Evolutionary conservation across 495 filamentous ascomycete genomes (phyloP), one percentile per base, ranked within the genome.

Genomic region (Aspergillus steynii): DNA sequence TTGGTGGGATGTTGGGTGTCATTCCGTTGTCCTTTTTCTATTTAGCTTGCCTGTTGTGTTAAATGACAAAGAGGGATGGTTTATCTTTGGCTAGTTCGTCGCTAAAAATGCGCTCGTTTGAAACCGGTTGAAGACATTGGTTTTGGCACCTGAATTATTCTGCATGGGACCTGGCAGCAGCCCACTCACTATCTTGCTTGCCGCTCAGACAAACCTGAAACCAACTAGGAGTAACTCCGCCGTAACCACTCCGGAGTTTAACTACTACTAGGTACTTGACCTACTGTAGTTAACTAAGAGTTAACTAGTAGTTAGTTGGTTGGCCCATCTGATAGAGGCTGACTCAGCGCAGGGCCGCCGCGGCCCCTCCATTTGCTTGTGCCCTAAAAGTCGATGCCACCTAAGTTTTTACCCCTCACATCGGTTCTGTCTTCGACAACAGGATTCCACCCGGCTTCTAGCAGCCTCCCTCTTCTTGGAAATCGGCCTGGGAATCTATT

Each of bases 391-490:
- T 45, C n/a, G 9, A 28, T 25, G 34, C 53, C 53, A 55, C 34
- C 53, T 29, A 55, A 47, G 53, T 46, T 55, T 55, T 55, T 45
- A 46, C 53, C 53, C 53, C 53, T 55, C 53, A 55, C 53, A 46
- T 46, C 31, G 32, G 1, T 15, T 31, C 10, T n/a, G 28, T 8
- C 6, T 27, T 45, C 53, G 32, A 55, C 20, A 8, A 8, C 25
- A 14, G 15, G 14, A 28, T 27, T 45, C 34, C 14, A 9, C 10
- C 29, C 53, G 27, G 25, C 14, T 29, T 28, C 53, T 46, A 25
- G 20, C 14, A 46, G 34, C 20, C 7, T 55, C 9, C 37, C 12
- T 42, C 3, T 15, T 42, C 14, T 14, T 42, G 12, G 14, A 47
- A 47, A 1, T 42, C 1, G 37, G 37, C 37, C 37, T 42, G 9